These are phyloP conservation scores for Hamigera avellanea DNA, from an alignment of 495 filamentous ascomycete genomes.

Conservation along the genomic window DNA sequence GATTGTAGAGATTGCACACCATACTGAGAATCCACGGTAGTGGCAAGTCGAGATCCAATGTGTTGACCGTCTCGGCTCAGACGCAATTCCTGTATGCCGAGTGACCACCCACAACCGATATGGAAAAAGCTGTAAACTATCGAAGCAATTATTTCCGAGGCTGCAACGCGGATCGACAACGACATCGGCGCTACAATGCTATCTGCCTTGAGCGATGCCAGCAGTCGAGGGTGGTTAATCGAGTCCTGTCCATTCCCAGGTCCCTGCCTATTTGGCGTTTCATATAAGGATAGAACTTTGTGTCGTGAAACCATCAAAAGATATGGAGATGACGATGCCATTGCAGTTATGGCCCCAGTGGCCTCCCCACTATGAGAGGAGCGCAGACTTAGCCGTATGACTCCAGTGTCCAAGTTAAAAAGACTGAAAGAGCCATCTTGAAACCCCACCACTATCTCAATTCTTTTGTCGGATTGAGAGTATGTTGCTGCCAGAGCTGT, in stretches of 20 bases:
- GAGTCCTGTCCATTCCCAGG: constrained; percentile 2
- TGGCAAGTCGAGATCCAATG: constrained; percentile 42
- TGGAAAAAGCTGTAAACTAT: constrained; percentile 64
- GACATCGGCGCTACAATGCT: constrained; percentile 70
- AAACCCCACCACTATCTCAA: constrained; percentile 58
- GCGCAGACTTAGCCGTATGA: constrained; percentile 27
- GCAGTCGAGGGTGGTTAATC: constrained; percentile 38
- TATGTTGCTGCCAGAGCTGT: constrained; percentile 57
- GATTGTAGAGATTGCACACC: constrained; percentile 24
- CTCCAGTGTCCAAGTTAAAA: constrained; percentile 44
- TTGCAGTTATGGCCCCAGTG: constrained; percentile 58
- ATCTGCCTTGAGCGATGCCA: constrained; percentile 74
- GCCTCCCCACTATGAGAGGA: constrained; percentile 43
- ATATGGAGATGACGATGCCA: constrained; percentile 68
- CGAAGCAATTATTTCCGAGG: constrained; percentile 54
- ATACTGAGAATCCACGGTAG: constrained; percentile 32
- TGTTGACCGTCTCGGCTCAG: constrained; percentile 43
- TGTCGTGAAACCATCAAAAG: constrained; percentile 63
- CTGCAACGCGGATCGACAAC: constrained; percentile 57
- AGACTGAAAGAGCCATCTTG: constrained; percentile 61
- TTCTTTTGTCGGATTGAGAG: constrained; percentile 14
- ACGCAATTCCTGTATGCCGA: constrained; percentile 81
- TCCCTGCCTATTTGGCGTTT: constrained; percentile 26
- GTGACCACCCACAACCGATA: constrained; percentile 62
- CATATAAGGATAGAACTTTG: constrained; percentile 65